Evolutionary conservation across 2,329 filamentous ascomycete species (phyloP), one percentile per base, ranked within the genome.

Genomic region (Nothopassalora personata): DNA sequence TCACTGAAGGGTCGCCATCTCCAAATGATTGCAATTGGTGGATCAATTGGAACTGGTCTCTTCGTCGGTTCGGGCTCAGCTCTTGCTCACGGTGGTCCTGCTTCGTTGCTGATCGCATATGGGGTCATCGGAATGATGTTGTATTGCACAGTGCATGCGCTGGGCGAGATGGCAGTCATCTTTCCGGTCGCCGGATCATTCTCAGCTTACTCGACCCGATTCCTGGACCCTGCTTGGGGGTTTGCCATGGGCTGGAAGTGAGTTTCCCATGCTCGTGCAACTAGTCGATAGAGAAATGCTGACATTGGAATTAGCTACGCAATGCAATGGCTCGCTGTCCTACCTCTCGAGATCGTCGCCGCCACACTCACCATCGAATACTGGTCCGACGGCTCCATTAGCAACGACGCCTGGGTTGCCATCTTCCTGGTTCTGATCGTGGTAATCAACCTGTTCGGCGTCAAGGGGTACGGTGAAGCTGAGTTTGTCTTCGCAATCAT

Each of bases 1-100:
- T 61, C 86, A 72, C 76, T 96, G 66, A 94, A 95, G 76, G 86
- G 86, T 19, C 82, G 91, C 51, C 93, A 97, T 78, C 72, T 97
- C 71, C 92, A 97, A 78, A 97, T 97, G 93, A 97, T 97, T 79
- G 93, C 93, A 13, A 60, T 56, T 34, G 67, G 66, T 19, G 68
- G 68, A 28, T 64, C 65, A 9, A 70, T 71, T 34, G 71, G 71
- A 52, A 68, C 70, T 46, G 71, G 71, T 60, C 65, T 73, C 34
- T 73, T 73, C 65, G 69, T 73, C 51, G 72, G 71, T 34, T 68
- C 67, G 18, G 72, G 71, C 19, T 61, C 55, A 39, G 68, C 71
- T 8, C 63, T 73, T n/a, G 63, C 67, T 10, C 62, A 60, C 45
- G 72, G 70, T 45, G 72, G 72, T 13, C 72, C 72, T n/a, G 70